Base-by-base conservation (phyloP, 2,329 filamentous ascomycete species). In the Stagonosporopsis cucurbitacearum region DNA sequence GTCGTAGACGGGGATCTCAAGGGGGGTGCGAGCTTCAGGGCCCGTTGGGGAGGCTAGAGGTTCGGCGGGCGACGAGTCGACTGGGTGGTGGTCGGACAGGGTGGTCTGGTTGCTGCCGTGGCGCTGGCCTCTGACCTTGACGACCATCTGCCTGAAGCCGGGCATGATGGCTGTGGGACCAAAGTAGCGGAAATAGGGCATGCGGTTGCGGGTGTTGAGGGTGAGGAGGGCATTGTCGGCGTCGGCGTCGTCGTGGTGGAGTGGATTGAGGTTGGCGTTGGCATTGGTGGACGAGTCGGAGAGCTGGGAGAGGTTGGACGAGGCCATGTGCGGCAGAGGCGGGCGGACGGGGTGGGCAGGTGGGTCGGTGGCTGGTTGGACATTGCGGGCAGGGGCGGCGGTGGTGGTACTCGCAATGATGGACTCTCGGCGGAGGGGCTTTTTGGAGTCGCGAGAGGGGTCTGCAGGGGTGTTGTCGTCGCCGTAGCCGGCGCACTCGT, bases 111-210 rank as follows among this genome's bases (percentile, higher is more conserved):
- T 80, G 8, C 81, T 82, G 48, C 86, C 87, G 22, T 83, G 82
- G 22, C 86, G 83, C 56, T 86, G 81, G 57, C 89, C 87, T 55
- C 88, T 84, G 26, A 93, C 86, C 50, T 89, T 88, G 55, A 90
- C 88, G 23, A 96, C 90, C 91, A 96, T 96, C 74, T 96, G 91
- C 75, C 96, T 96, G 78, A 92, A 96, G 20, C 92, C 92, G 1
- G 92, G 92, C 48, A 95, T 91, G 68, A 96, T 96, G 59, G 92
- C 92, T 1, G 92, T 96, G 0, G 91, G 91, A 0, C 92, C 92
- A 71, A 96, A 95, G 75, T 95, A 96, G 57, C 92, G 83, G 67
- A 96, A 96, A 72, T 95, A 96, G 0, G 92, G 92, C 60, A 96
- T 90, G 50, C 88, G 84, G 68, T 89, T 84, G 80, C 71, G 79